These are phyloP conservation scores for Pseudogymnoascus sp. DNA, from an alignment of 2,329 filamentous ascomycete species.

Conservation along the genomic window DNA sequence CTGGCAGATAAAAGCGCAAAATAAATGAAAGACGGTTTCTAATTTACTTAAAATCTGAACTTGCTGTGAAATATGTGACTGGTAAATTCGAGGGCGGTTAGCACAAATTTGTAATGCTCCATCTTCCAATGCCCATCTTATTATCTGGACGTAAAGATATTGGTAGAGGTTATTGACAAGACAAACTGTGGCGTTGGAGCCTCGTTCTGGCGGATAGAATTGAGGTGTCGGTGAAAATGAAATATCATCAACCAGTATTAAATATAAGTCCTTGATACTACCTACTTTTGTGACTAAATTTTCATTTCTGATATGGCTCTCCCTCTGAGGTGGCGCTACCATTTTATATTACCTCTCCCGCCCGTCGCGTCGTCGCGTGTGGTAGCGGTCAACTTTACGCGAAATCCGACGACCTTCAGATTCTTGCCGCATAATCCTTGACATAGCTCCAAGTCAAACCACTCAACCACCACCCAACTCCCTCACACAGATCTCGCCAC, in stretches of 20 bases:
- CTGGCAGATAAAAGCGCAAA: conserved; percentile 2
- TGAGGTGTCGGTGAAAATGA: background rate
- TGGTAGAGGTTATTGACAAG: too few relatives aligned
- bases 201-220: too few relatives aligned
- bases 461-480: conserved; percentile 2
- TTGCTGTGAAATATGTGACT: background rate
- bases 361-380: conserved; percentile 5
- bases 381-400: conserved; percentile 7
- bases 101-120: background rate
- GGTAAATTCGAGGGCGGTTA: background rate
- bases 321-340: background rate
- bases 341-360: background rate
- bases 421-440: conserved; percentile 8
- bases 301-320: background rate
- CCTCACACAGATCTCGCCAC: background rate
- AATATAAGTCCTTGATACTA: background rate
- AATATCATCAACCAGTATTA: background rate
- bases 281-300: background rate
- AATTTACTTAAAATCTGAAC: background rate
- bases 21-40: conserved; percentile 1
- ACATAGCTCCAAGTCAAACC: background rate
- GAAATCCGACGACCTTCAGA: conserved; percentile 4
- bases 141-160: too few relatives aligned
- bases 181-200: background rate
- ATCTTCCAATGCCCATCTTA: background rate